A percentile compares a stretch with the other conserved stretches of the same genome.
phyloP scores from a whole-genome alignment of 1,284 basidiomycete genomes.

The Tilletia setariae region DNA sequence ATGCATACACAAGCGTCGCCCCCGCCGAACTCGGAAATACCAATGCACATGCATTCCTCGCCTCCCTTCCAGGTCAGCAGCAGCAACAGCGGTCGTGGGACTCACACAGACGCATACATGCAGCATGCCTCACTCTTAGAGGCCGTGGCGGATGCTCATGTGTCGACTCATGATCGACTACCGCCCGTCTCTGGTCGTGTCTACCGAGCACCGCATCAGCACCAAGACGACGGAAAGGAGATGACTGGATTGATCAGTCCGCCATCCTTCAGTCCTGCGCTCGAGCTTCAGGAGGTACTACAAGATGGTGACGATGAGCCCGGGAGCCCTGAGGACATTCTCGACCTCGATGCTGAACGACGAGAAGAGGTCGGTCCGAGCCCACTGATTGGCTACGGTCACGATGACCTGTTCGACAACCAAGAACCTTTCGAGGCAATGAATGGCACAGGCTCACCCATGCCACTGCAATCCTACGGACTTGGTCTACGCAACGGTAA shows the following conservation, averaged over 20 bases:
- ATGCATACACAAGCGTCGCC: neutral
- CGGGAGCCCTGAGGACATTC: conserved; percentile 1
- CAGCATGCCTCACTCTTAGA: neutral
- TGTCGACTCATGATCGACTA: no score
- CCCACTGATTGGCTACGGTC: neutral
- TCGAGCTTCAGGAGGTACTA: neutral
- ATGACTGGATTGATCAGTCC: neutral
- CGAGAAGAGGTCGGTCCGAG: conserved; percentile 13
- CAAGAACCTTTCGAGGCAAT: neutral
- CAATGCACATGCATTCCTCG: conserved; percentile 14
- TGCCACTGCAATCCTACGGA: neutral
- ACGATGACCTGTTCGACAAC: neutral
- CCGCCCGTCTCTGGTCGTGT: neutral
- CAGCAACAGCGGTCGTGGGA: neutral
- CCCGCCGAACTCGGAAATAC: neutral
- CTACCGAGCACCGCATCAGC: neutral
- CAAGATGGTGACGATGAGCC: neutral
- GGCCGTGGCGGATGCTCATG: neutral
- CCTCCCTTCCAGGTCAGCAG: conserved; percentile 4
- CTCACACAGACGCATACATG: neutral
- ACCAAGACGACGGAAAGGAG: neutral
- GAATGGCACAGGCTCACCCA: neutral
- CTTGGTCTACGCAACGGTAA: neutral
- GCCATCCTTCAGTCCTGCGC: neutral
- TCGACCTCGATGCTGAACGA: neutral